Conservation (phyloP, 345 rosid species). For the Acer campestre region DNA sequence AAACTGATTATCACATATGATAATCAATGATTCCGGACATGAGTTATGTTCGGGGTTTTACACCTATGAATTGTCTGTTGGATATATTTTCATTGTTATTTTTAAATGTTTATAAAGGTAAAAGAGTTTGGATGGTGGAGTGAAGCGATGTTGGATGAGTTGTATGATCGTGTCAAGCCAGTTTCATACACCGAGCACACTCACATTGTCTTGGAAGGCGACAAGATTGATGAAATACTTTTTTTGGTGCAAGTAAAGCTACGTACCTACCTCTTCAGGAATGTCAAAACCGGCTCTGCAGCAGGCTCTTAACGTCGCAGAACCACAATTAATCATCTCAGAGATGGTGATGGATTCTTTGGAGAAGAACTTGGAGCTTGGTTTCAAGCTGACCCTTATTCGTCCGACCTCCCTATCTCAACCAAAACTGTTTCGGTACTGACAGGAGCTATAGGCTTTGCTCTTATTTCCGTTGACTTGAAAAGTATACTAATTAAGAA, state of each 20-base stretch:
- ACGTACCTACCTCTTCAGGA: background rate
- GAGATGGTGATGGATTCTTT: constrained; percentile 66
- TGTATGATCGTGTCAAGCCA: constrained; percentile 6
- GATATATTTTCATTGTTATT: too few relatives aligned
- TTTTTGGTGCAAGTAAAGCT: background rate
- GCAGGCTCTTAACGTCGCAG: background rate
- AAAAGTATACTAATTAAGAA: too few relatives aligned
- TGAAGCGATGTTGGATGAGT: background rate
- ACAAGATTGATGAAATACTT: background rate
- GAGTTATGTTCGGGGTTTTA: too few relatives aligned
- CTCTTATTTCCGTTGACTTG: too few relatives aligned
- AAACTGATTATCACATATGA: too few relatives aligned
- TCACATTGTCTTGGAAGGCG: background rate
- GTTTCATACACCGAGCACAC: background rate
- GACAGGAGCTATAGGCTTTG: too few relatives aligned
- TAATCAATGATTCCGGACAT: too few relatives aligned
- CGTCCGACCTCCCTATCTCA: too few relatives aligned
- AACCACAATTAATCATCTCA: constrained; percentile 12
- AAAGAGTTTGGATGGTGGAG: background rate
- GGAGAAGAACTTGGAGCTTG: constrained; percentile 36
- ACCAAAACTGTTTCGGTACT: too few relatives aligned
- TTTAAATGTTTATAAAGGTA: background rate
- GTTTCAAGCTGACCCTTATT: too few relatives aligned
- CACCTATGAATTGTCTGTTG: too few relatives aligned
- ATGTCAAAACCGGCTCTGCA: too few relatives aligned